Evolutionary conservation across 1,284 basidiomycete species (phyloP), one percentile per base, ranked within the genome.

Genomic region (Moesziomyces sp.): DNA sequence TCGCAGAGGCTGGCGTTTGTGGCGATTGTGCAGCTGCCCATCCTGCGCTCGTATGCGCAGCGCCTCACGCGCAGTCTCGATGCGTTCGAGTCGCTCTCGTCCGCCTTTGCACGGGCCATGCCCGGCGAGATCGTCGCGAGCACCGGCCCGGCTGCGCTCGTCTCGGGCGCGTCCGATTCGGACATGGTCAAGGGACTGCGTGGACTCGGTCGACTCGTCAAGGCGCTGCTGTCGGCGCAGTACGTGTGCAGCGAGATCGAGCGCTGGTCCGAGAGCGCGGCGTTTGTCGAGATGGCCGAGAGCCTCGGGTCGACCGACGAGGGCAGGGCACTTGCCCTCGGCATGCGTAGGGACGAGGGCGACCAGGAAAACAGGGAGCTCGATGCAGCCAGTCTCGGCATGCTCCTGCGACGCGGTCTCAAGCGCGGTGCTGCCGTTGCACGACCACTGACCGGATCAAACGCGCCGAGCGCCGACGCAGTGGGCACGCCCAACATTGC

Each of bases 61-160:
- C 90, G 94, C 16, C 90, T 99, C 80, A 88, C 89, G 0, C 89
- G 91, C 5, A 93, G 93, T 3, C 86, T 98, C 11, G 94, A 97
- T 77, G 94, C 94, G 0, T 97, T 97, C 77, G 96, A 98, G 84
- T 1, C 93, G 47, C 53, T 74, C 5, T 70, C 66, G 6, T 67
- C 91, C 19, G 89, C 91, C 0, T 90, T 99, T 75, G 89, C 94
- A 30, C 90, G 94, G 5, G 92, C 91, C 3, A 93, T 98, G 7
- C 94, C 96, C 0, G 96, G 95, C 5, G 93, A 78, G 24, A 82
- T 83, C 28, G 57, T 63, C 3, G 40, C 64, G 1, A 54, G 48
- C 3, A 33, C 62, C 14, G 52, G 52, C 5, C 52, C 50, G 1
- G 44, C 44, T 1, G 28, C 52, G 14, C 47, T 59, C 1, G 54